Percentiles rank a stretch among this genome's conserved stretches.
These are phyloP conservation scores for Cytospora chrysosperma DNA, from an alignment of 2,329 filamentous ascomycete genomes.

Conservation along the genomic window DNA sequence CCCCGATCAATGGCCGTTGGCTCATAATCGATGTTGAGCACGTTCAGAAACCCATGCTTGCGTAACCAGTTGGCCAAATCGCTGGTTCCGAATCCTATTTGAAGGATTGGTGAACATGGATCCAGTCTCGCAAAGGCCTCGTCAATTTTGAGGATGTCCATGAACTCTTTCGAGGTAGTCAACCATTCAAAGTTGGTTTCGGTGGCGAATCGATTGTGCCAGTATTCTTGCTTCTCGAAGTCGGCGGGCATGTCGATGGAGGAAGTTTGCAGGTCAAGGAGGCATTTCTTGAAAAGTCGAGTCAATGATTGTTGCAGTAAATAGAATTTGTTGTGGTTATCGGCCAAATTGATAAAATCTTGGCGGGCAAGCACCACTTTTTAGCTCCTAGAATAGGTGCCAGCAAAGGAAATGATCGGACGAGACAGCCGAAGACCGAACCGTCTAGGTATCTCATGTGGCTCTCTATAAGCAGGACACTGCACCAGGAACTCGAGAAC, in stretches of 20 bases:
- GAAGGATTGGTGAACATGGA: constrained; percentile 38
- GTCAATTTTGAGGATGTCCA: constrained; percentile 35
- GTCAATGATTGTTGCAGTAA: background rate
- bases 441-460: background rate
- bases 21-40: constrained; percentile 52
- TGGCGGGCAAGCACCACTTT: no score
- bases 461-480: background rate
- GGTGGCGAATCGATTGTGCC: constrained; percentile 45
- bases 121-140: constrained; percentile 35
- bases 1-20: constrained; percentile 46
- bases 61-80: constrained; percentile 50
- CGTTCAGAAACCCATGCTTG: constrained; percentile 38
- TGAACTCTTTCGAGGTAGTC: constrained; percentile 41
- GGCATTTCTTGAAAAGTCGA: background rate
- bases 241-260: constrained; percentile 31
- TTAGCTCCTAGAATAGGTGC: no score
- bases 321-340: no score
- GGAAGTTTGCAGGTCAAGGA: background rate
- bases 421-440: background rate
- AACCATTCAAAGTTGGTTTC: constrained; percentile 52
- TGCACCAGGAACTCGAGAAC: background rate
- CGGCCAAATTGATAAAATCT: no score
- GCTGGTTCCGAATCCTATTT: constrained; percentile 51
- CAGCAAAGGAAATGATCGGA: no score
- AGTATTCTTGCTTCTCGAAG: constrained; percentile 51